phyloP scores from a whole-genome alignment of 2,329 filamentous ascomycete genomes.

The Fusarium coffeatum region DNA sequence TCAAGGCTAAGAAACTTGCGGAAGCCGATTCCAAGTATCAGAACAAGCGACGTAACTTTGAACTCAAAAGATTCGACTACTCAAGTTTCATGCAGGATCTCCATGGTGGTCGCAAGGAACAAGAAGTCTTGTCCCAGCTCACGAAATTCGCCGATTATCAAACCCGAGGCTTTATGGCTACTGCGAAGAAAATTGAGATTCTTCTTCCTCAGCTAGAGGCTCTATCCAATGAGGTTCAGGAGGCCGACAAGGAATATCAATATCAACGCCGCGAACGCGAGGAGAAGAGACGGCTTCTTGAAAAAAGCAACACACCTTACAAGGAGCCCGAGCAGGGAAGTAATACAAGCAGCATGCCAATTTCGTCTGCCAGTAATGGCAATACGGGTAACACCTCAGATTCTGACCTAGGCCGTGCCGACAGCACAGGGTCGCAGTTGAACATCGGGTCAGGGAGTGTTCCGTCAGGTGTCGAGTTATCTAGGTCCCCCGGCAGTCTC shows the following conservation, averaged over 20 bases:
- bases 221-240: slow-evolving; percentile 85
- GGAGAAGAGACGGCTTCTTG: slow-evolving; percentile 88
- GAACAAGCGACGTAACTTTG: slow-evolving; percentile 90
- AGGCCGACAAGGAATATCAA: slow-evolving; percentile 96
- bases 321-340: slow-evolving; percentile 74
- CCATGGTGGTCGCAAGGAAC: slow-evolving; percentile 98
- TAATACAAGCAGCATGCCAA: slow-evolving; percentile 51
- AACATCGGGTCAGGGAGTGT: slow-evolving; percentile 54
- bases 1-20: slow-evolving; percentile 96
- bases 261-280: slow-evolving; percentile 95
- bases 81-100: slow-evolving; percentile 99
- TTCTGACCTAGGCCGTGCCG: slow-evolving; percentile 76
- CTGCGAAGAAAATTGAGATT: slow-evolving; percentile 87
- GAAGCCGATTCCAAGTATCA: slow-evolving; percentile 98
- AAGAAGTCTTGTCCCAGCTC: slow-evolving; percentile 93
- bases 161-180: slow-evolving; percentile 81
- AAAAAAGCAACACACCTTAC: slow-evolving; percentile 84
- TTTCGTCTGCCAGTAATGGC: slow-evolving; percentile 56
- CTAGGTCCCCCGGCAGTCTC: slow-evolving; percentile 68
- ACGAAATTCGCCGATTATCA: slow-evolving; percentile 95
- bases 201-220: slow-evolving; percentile 92
- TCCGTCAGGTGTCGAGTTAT: slow-evolving; percentile 57
- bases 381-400: slow-evolving; percentile 67
- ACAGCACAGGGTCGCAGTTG: slow-evolving; percentile 78
- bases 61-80: slow-evolving; percentile 97